phyloP scores from a whole-genome alignment of 1,139 yeast species.

The Candida labiduridarum region DNA sequence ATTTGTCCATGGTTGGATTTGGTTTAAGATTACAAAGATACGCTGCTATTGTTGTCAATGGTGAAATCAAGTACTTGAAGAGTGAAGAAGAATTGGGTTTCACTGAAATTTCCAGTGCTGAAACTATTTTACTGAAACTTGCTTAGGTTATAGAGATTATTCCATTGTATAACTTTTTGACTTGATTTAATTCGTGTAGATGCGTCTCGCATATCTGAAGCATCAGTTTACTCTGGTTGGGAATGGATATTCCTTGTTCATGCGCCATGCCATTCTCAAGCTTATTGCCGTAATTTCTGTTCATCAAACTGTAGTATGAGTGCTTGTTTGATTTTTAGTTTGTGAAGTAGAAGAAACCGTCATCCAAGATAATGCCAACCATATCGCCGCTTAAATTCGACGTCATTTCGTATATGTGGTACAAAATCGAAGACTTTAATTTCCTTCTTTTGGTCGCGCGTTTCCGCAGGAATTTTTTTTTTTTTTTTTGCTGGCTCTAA shows the following conservation, averaged over 20 bases:
- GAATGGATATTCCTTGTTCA: not conserved
- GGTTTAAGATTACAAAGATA: slow-evolving; percentile 21
- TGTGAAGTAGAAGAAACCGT: no score
- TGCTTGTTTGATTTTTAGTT: no score
- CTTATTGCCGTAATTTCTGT: no score
- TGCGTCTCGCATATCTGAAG: no score
- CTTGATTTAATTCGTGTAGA: no score
- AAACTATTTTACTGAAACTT: slow-evolving; percentile 46
- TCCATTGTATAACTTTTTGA: no score
- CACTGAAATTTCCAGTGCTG: slow-evolving; percentile 61
- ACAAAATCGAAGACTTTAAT: not conserved
- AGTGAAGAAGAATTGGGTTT: slow-evolving; percentile 62
- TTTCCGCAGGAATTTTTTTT: not conserved
- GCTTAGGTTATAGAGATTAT: not conserved
- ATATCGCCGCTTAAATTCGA: no score
- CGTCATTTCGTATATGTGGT: not conserved
- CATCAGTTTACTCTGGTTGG: not conserved
- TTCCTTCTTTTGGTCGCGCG: not conserved
- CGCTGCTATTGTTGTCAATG: slow-evolving; percentile 56
- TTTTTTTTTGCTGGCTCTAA: not conserved
- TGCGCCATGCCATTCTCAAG: not conserved
- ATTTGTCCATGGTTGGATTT: slow-evolving; percentile 57
- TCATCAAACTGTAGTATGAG: no score
- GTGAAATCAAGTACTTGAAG: slow-evolving; percentile 64
- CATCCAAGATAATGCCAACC: no score